phyloP scores from a whole-genome alignment of 768 basidiomycete genomes.

The Neoboletus magnificus region DNA sequence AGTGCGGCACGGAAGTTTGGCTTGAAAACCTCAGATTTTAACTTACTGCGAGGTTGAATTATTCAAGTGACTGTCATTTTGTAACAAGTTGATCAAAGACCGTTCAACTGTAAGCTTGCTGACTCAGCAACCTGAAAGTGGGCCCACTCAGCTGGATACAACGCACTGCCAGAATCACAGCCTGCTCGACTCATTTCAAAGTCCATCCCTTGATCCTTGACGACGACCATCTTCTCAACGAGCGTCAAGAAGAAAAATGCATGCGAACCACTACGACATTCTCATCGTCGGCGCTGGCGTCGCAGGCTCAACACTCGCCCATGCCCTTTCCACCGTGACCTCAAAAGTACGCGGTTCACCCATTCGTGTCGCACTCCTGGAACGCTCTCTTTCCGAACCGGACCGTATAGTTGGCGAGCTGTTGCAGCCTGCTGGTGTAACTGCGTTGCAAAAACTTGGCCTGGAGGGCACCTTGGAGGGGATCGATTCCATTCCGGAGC shows the following conservation, averaged over 20 bases:
- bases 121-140: conserved; percentile 13
- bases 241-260: conserved; percentile 8
- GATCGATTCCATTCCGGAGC: conserved; percentile 81
- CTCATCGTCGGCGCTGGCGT: conserved; percentile 92
- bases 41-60: not conserved
- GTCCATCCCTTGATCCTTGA: not conserved
- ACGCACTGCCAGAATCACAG: not conserved
- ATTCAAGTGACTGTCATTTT: too few relatives aligned
- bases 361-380: conserved; percentile 78
- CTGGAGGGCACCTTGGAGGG: conserved; percentile 71
- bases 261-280: conserved; percentile 54
- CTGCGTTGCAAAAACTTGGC: conserved; percentile 73
- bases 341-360: conserved; percentile 43
- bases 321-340: conserved; percentile 67
- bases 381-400: conserved; percentile 88
- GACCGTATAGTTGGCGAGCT: conserved; percentile 98
- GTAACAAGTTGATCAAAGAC: not conserved
- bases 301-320: conserved; percentile 83
- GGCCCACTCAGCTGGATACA: not conserved
- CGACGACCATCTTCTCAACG: not conserved
- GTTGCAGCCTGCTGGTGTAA: conserved; percentile 88
- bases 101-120: conserved; percentile 1
- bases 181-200: too few relatives aligned
- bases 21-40: conserved; percentile 1
- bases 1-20: not conserved